phyloP scores from a whole-genome alignment of 139 green algal species.

The Coelastrella sp. region DNA sequence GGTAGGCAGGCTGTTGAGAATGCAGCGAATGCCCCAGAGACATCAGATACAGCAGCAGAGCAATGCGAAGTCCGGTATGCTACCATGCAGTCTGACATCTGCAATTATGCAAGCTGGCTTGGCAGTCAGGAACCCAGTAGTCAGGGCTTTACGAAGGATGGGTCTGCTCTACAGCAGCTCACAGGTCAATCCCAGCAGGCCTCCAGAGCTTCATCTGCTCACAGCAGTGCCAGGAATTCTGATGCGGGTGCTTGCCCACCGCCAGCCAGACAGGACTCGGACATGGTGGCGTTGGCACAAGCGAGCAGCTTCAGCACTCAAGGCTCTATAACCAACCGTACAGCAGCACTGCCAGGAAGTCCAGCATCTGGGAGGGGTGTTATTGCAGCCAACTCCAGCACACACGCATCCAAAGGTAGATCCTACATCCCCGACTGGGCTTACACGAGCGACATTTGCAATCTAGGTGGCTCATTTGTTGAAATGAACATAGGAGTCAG shows the following conservation, averaged over 20 bases:
- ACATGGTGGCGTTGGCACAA: conserved; percentile 5
- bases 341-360: background rate
- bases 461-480: conserved; percentile 22
- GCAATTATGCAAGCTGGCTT: conserved; percentile 44
- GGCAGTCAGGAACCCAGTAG: background rate
- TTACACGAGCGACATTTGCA: conserved; percentile 43
- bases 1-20: background rate
- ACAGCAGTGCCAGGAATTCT: background rate
- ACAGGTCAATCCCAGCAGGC: too few relatives aligned
- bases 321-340: background rate
- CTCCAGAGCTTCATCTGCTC: background rate
- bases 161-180: background rate
- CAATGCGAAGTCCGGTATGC: background rate
- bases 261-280: conserved; percentile 4
- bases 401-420: background rate
- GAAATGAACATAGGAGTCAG: background rate
- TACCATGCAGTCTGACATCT: conserved; percentile 37
- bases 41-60: background rate
- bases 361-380: background rate
- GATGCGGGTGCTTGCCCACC: conserved; percentile 7
- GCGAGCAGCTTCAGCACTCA: background rate
- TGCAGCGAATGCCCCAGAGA: background rate
- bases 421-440: conserved; percentile 7
- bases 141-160: background rate
- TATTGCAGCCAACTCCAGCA: background rate